These are phyloP conservation scores for Terana coerulea DNA, from an alignment of 768 basidiomycete species.

Conservation along the genomic window DNA sequence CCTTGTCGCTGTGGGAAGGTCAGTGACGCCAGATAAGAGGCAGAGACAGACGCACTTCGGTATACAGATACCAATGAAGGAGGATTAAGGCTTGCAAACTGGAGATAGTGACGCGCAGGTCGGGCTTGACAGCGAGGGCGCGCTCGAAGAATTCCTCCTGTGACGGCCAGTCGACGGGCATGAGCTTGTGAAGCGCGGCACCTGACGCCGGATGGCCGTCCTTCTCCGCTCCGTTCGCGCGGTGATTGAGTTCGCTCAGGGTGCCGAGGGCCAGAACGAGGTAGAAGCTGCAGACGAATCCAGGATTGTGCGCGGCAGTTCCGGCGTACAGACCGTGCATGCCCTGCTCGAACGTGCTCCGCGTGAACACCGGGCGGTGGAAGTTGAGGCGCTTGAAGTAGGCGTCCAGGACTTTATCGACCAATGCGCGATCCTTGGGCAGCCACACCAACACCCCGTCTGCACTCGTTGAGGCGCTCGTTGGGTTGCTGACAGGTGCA, in stretches of 20 bases:
- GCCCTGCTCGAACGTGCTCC: conserved; percentile 61
- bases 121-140: conserved; percentile 74
- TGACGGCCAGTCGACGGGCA: conserved; percentile 70
- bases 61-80: conserved; percentile 87
- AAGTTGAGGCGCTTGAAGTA: conserved; percentile 77
- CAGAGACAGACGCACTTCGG: conserved; percentile 51
- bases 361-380: conserved; percentile 75
- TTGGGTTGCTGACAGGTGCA: conserved; percentile 14
- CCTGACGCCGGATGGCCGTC: conserved; percentile 35
- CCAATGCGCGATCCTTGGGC: conserved; percentile 72
- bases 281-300: conserved; percentile 75
- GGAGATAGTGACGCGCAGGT: conserved; percentile 76
- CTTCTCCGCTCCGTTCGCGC: conserved; percentile 49
- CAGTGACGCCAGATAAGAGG: background rate
- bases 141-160: conserved; percentile 84
- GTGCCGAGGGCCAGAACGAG: conserved; percentile 78
- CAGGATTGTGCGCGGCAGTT: conserved; percentile 60
- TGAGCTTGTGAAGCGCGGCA: conserved; percentile 46
- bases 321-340: conserved; percentile 66
- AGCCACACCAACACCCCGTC: conserved; percentile 56
- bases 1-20: conserved; percentile 65
- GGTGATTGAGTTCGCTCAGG: conserved; percentile 76
- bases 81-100: conserved; percentile 82
- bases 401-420: conserved; percentile 55
- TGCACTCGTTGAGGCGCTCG: conserved; percentile 20